A percentile compares a stretch with the other conserved stretches of the same genome.
Evolutionary conservation across 495 filamentous ascomycete species (phyloP).

Genomic region (Diplogelasinospora grovesii): DNA sequence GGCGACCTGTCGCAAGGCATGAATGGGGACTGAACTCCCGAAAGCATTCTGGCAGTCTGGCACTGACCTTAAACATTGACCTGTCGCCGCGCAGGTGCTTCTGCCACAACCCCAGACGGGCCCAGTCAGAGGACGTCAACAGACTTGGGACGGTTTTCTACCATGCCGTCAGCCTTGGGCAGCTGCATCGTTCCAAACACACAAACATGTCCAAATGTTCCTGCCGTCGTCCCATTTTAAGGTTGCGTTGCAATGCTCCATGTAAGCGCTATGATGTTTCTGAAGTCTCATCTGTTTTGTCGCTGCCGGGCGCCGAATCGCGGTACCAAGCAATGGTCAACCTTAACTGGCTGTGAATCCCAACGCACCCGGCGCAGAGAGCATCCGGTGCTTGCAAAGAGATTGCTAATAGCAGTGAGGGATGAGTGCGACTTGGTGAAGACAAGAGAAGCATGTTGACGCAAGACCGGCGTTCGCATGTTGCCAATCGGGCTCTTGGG

Average conservation of each 20-base stretch:
- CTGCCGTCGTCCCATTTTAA: conserved; percentile 6
- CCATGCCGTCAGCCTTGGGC: background rate
- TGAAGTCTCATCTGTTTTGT: conserved; percentile 5
- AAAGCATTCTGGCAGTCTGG: conserved; percentile 9
- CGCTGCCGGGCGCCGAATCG: conserved; percentile 1
- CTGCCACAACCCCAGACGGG: conserved; percentile 1
- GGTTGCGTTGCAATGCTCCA: background rate
- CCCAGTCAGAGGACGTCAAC: conserved; percentile 1
- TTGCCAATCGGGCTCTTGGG: too few species aligned
- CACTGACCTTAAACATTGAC: conserved; percentile 9
- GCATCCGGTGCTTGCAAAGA: too few species aligned
- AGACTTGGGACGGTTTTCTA: conserved; percentile 19
- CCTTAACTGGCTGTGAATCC: too few species aligned
- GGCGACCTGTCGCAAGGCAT: conserved; percentile 21
- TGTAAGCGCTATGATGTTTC: conserved; percentile 12
- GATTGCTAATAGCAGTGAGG: too few species aligned
- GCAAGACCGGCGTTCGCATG: too few species aligned
- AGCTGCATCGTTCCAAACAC: conserved; percentile 1
- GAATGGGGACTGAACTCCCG: conserved; percentile 24
- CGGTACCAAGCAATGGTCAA: too few species aligned
- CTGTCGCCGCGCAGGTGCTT: conserved; percentile 6
- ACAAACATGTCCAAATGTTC: background rate
- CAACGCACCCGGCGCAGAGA: too few species aligned
- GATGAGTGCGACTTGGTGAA: too few species aligned
- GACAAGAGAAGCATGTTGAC: too few species aligned